Evolutionary conservation across 169 alveolate species (phyloP), one percentile per base, ranked within the genome.

Genomic region (Cryptosporidium xiaoi): DNA sequence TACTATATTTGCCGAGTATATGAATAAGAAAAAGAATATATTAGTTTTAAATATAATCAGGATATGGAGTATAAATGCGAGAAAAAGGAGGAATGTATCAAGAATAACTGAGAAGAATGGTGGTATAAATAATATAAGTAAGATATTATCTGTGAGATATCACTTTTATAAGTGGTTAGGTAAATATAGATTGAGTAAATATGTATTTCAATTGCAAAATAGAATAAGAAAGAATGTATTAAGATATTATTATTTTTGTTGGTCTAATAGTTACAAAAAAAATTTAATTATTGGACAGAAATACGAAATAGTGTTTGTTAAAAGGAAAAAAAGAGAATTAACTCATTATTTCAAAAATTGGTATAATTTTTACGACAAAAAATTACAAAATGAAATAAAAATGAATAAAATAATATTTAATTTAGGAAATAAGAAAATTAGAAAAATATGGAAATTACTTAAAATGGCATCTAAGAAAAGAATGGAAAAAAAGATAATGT

Each of bases 161-260:
- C 53, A 69, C 24, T 69, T 69, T 69, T n/a, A 20, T 20, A 55
- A 33, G 8, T 69, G 83, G 83, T 53, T 29, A 16, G 3, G 5
- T 2, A 5, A 53, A n/a, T 69, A n/a, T 33, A 6, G 16, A 12
- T 18, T 31, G 6, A 69, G 24, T 36, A 51, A 1, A 12, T 2
- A 55, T 36, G 0, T 69, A 10, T 1, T 10, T 2, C 12, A 33
- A 3, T 27, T 69, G n/a, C n/a, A 18, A 0, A 51, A 0, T 3
- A 8, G 3, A 5, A 5, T 18, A 13, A 12, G 29, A 31, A 18
- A 27, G 16, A 24, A 29, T 2, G 2, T 53, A 24, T 51, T n/a
- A 4, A 69, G 31, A n/a, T 16, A 51, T 0, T 0, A 29, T 5
- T 55, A 36, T 51, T 12, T 16, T 2, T 2, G 3, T 3, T 69